phyloP scores from a whole-genome alignment of 2,329 filamentous ascomycete genomes.

The Pseudocercospora pini-densiflorae region DNA sequence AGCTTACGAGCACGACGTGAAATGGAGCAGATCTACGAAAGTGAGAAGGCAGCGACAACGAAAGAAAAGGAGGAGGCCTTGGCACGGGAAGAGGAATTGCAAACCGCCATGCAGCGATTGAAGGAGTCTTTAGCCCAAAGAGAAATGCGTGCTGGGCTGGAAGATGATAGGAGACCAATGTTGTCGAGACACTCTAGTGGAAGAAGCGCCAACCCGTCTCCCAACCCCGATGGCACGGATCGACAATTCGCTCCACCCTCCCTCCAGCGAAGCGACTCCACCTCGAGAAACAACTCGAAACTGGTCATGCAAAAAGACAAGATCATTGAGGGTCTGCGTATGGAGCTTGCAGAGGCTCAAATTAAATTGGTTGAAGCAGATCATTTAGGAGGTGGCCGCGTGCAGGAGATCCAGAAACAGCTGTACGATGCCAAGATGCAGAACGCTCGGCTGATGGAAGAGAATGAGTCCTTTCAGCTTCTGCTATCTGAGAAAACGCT shows the following conservation, averaged over 20 bases:
- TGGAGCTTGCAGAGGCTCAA: slow-evolving; percentile 92
- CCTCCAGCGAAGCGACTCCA: slow-evolving; percentile 81
- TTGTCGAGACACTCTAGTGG: slow-evolving; percentile 42
- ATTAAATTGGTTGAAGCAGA: slow-evolving; percentile 95
- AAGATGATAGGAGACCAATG: slow-evolving; percentile 58
- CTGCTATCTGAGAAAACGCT: slow-evolving; percentile 93
- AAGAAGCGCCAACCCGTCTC: slow-evolving; percentile 51
- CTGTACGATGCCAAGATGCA: slow-evolving; percentile 93
- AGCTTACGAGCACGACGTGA: slow-evolving; percentile 82
- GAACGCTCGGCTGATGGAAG: slow-evolving; percentile 95
- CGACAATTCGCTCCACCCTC: slow-evolving; percentile 79
- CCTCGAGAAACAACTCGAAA: slow-evolving; percentile 71
- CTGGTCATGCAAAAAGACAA: slow-evolving; percentile 94
- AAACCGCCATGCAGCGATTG: slow-evolving; percentile 83
- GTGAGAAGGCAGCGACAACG: slow-evolving; percentile 82
- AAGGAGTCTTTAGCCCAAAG: slow-evolving; percentile 87
- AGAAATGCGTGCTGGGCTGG: slow-evolving; percentile 59
- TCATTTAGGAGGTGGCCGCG: slow-evolving; percentile 83
- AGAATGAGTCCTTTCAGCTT: slow-evolving; percentile 97
- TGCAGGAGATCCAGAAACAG: slow-evolving; percentile 88
- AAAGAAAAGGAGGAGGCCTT: slow-evolving; percentile 91
- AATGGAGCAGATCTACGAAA: slow-evolving; percentile 90
- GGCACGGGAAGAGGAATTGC: slow-evolving; percentile 86
- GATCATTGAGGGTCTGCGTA: slow-evolving; percentile 86
- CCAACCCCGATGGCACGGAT: slow-evolving; percentile 62